Base-by-base conservation (phyloP, 345 rosid species). In the Passiflora organensis region DNA sequence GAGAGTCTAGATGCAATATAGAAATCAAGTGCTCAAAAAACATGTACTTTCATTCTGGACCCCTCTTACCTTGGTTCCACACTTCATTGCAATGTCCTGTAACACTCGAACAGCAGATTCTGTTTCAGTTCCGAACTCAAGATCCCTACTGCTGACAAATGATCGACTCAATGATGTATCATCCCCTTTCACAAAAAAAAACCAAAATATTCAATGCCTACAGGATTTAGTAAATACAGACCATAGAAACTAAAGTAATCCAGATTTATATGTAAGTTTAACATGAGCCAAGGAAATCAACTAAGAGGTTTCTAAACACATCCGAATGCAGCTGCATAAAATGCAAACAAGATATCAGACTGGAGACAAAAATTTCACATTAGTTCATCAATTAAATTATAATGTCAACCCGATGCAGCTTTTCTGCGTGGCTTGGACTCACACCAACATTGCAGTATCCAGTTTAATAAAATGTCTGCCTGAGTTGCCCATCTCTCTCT, bases 21-120 rank as follows among this genome's bases (percentile, higher is more conserved):
- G n/a, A n/a, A n/a, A 14, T 42, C 6, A 24, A 45, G 14, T 34
- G 43, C 9, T 8, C 34, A 39, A 16, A 2, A 10, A n/a, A 4
- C 8, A 50, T 25, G 13, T 18, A 34, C 21, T 42, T 48, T 47
- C 19, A 32, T 1, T 25, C 13, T 8, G 51, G 34, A 28, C 39
- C 48, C 39, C 17, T 13, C 21, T 43, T 79, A 89, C 99, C 96
- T 85, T 94, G 55, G 88, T 44, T 69, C 97, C 96, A 71, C 90
- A 87, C 71, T 80, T 87, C 65, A 58, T 66, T 23, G 97, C 97
- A 75, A 94, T 89, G 43, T 74, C 89, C 63, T 76, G 90, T 60
- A 94, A 69, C 45, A 67, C 82, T 51, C 55, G 76, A 52, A 74
- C 83, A 6, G 91, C 70, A 66, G 78, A 70, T 69, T 88, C 95